Evolutionary conservation across 75 land plant genomes (phyloP).

Genomic region (Azolla pinnata): DNA sequence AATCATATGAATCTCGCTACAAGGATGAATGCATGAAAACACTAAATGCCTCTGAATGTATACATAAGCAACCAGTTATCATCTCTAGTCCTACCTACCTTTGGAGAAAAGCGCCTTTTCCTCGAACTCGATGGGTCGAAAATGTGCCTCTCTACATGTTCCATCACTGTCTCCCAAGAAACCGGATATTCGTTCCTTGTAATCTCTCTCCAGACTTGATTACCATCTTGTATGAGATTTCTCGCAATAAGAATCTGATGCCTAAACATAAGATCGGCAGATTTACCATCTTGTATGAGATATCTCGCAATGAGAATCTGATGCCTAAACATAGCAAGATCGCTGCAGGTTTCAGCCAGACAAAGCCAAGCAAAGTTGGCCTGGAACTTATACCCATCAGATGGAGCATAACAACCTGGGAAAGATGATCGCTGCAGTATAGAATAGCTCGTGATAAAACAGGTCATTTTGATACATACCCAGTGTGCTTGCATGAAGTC

Average conservation of each 20-base stretch:
- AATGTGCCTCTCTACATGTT: slow-evolving; percentile 51
- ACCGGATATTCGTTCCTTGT: slow-evolving; percentile 31
- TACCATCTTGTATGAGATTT: slow-evolving; percentile 53
- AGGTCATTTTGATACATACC: slow-evolving; percentile 32
- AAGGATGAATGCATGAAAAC: no score
- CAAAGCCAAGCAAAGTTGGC: no score
- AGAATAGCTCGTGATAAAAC: no score
- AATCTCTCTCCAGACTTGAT: slow-evolving; percentile 48
- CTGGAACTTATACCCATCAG: no score
- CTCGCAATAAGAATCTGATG: slow-evolving; percentile 56
- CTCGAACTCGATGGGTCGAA: slow-evolving; percentile 40
- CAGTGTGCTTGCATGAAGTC: slow-evolving; percentile 71
- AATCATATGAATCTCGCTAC: no score
- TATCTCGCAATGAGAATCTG: slow-evolving; percentile 58
- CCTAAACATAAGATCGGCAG: slow-evolving; percentile 30
- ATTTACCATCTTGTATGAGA: slow-evolving; percentile 54
- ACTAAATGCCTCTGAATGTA: no score
- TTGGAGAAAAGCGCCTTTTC: slow-evolving; percentile 41
- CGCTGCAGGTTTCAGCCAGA: no score
- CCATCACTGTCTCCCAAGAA: slow-evolving; percentile 45
- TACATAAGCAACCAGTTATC: no score
- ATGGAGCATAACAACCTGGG: no score
- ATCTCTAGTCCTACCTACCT: no score
- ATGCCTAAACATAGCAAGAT: slow-evolving; percentile 38
- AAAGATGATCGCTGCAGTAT: no score